Evolutionary conservation across 495 filamentous ascomycete genomes (phyloP).

Genomic region (Echria macrotheca): DNA sequence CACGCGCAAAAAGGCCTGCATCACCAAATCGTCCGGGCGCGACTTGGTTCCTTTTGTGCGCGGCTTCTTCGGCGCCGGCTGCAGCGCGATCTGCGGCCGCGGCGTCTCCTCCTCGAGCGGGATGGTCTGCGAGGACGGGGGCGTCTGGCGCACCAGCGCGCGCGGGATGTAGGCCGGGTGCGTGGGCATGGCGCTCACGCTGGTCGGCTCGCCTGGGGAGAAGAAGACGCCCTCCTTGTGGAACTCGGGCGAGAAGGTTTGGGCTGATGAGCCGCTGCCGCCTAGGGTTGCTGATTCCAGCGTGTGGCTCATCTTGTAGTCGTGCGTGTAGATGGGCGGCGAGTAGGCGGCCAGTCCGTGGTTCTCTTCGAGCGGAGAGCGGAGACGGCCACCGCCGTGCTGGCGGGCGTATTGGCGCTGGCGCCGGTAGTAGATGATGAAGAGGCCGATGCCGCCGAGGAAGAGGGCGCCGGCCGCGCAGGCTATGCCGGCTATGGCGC

Average conservation of each 20-base stretch:
- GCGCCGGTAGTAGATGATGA: conserved; percentile 38
- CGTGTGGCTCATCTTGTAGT: conserved; percentile 30
- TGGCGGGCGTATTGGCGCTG: conserved; percentile 27
- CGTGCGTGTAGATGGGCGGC: conserved; percentile 26
- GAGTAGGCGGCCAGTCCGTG: conserved; percentile 1
- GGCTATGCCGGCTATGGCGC: conserved; percentile 43
- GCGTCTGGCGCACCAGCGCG: conserved; percentile 26
- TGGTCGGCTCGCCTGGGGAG: conserved; percentile 9
- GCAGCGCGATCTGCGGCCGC: background rate
- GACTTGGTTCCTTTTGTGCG: conserved; percentile 1
- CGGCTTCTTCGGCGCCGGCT: background rate
- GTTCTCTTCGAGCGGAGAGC: conserved; percentile 8
- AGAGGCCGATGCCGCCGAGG: conserved; percentile 31
- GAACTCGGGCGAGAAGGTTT: conserved; percentile 19
- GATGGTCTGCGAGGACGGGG: conserved; percentile 18
- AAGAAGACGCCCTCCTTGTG: conserved; percentile 12
- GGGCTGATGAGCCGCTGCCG: conserved; percentile 25
- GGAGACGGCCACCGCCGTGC: too few relatives aligned
- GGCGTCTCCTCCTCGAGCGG: conserved; percentile 13
- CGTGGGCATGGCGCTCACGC: conserved; percentile 34
- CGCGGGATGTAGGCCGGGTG: conserved; percentile 45
- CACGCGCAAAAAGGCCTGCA: conserved; percentile 9
- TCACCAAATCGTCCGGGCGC: conserved; percentile 3
- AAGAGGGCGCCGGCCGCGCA: conserved; percentile 35
- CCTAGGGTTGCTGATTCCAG: conserved; percentile 18